phyloP scores from a whole-genome alignment of 306 rosid genomes.

The Nissolia schottii region DNA sequence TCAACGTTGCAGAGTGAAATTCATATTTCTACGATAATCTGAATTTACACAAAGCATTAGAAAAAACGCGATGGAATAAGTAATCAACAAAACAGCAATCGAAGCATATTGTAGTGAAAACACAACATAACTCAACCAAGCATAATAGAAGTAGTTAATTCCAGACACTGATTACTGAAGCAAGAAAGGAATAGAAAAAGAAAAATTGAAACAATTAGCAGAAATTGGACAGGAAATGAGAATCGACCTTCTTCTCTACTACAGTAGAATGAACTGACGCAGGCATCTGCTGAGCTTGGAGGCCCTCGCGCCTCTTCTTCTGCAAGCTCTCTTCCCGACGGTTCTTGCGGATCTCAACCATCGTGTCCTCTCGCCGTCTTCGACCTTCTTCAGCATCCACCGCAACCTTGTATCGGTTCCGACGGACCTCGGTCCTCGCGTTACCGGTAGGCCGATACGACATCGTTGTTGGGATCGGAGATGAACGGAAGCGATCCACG shows the following conservation, averaged over 20 bases:
- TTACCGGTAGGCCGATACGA: slow-evolving; percentile 59
- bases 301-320: slow-evolving; percentile 88
- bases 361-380: slow-evolving; percentile 72
- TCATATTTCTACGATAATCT: neutral
- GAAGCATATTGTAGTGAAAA: neutral
- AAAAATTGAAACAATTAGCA: neutral
- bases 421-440: slow-evolving; percentile 75
- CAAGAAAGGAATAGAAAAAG: neutral
- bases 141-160: neutral
- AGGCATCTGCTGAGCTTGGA: slow-evolving; percentile 47
- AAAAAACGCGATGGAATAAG: neutral
- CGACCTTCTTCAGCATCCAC: slow-evolving; percentile 92
- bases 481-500: neutral
- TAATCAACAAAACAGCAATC: neutral
- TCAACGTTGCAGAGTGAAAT: neutral
- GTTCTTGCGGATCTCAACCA: slow-evolving; percentile 88
- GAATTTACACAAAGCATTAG: neutral
- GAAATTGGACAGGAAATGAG: neutral
- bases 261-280: slow-evolving; percentile 3
- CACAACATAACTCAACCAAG: neutral
- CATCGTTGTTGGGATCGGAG: slow-evolving; percentile 36
- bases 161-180: neutral
- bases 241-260: slow-evolving; percentile 25
- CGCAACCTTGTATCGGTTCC: slow-evolving; percentile 85
- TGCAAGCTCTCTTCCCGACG: slow-evolving; percentile 77